These are phyloP conservation scores for Eremochloa ophiuroides DNA, from an alignment of 176 grass and related monocot species.

Conservation along the genomic window DNA sequence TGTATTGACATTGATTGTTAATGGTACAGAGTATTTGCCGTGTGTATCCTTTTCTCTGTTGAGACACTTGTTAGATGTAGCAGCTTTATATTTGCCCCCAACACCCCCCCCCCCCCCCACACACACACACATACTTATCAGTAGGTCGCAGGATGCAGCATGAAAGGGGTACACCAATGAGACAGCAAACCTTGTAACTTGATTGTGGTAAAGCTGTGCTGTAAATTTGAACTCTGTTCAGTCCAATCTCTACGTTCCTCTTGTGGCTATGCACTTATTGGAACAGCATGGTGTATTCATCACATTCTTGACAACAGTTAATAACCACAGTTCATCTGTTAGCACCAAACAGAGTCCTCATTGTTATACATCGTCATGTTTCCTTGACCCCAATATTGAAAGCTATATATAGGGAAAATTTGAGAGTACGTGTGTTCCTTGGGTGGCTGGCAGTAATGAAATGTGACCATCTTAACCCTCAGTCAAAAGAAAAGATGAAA, in stretches of 20 bases:
- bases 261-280: not conserved
- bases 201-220: conserved; percentile 18
- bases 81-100: conserved; percentile 18
- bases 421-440: not conserved
- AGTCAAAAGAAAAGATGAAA: not conserved
- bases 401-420: not conserved
- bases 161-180: conserved; percentile 13
- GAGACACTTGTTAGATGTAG: conserved; percentile 24
- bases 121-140: conserved; percentile 27
- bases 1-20: conserved; percentile 27
- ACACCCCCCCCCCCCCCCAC: no score
- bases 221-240: conserved; percentile 25
- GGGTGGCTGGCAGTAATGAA: not conserved
- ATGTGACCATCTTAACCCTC: not conserved
- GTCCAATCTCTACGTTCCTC: not conserved
- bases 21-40: conserved; percentile 27
- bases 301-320: not conserved
- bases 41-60: conserved; percentile 9
- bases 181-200: conserved; percentile 21
- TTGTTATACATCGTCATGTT: not conserved
- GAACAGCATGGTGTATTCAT: not conserved
- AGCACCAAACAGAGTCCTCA: not conserved
- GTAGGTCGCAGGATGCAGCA: conserved; percentile 22
- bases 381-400: not conserved
- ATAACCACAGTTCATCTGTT: not conserved